Conservation (phyloP, 768 basidiomycete genomes). For the Boletus tomentosulus region DNA sequence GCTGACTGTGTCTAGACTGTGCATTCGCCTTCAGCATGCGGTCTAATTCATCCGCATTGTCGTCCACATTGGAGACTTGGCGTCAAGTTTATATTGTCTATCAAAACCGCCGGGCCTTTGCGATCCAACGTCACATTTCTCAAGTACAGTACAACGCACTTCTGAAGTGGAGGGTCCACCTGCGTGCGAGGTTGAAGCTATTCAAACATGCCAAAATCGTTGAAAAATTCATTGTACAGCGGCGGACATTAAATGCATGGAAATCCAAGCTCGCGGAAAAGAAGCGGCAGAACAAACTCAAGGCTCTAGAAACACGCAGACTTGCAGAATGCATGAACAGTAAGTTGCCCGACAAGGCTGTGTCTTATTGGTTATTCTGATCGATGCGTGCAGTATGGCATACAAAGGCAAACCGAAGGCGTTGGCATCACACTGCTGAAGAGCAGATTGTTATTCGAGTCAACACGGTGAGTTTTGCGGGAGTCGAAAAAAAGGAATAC, state of each 20-base stretch:
- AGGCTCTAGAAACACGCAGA: constrained; percentile 38
- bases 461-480: constrained; percentile 35
- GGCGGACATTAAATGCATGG: constrained; percentile 50
- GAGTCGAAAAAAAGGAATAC: not conserved
- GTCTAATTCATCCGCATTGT: constrained; percentile 36
- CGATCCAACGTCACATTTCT: constrained; percentile 37
- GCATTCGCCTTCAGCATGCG: constrained; percentile 50
- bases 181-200: constrained; percentile 47
- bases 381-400: constrained; percentile 43
- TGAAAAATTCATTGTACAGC: constrained; percentile 46
- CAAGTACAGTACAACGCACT: constrained; percentile 43
- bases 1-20: constrained; percentile 34
- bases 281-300: constrained; percentile 41
- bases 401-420: constrained; percentile 33
- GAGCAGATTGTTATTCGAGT: constrained; percentile 37
- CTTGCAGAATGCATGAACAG: constrained; percentile 26
- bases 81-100: constrained; percentile 37
- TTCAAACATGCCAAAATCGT: constrained; percentile 53
- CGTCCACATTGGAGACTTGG: constrained; percentile 45
- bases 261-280: constrained; percentile 41
- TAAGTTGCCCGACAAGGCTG: constrained; percentile 27
- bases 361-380: constrained; percentile 4
- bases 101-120: constrained; percentile 45
- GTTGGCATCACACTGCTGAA: constrained; percentile 43
- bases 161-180: constrained; percentile 51